phyloP scores from a whole-genome alignment of 2,329 filamentous ascomycete genomes.

The Gaeumannomyces sp. region DNA sequence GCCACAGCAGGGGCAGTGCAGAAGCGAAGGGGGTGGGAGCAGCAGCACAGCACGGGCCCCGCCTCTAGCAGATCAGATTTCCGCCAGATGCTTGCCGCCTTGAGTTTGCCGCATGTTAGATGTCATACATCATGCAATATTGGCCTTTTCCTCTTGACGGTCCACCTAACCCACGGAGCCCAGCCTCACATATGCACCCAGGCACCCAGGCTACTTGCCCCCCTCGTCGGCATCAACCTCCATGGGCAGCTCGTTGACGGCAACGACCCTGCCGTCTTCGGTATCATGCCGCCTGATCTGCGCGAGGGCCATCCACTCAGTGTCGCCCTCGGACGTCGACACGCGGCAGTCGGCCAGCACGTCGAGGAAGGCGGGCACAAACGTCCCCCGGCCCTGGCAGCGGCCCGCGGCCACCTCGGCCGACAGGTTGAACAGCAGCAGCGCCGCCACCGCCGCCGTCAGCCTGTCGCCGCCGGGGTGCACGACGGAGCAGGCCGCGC shows the following conservation, averaged over 20 bases:
- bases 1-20: too few relatives aligned
- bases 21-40: too few relatives aligned
- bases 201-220: too few relatives aligned
- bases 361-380: conserved; percentile 81
- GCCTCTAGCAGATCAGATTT: too few relatives aligned
- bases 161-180: too few relatives aligned
- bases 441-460: conserved; percentile 63
- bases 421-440: conserved; percentile 70
- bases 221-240: too few relatives aligned
- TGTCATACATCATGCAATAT: too few relatives aligned
- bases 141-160: too few relatives aligned
- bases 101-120: too few relatives aligned
- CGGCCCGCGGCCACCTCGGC: conserved; percentile 64
- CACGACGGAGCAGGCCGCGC: conserved; percentile 51
- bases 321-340: conserved; percentile 12
- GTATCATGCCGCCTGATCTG: not conserved
- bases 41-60: too few relatives aligned
- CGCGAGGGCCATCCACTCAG: conserved; percentile 14
- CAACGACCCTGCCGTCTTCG: not conserved
- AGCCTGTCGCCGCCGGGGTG: conserved; percentile 48
- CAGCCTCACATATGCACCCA: too few relatives aligned
- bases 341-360: conserved; percentile 43
- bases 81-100: too few relatives aligned
- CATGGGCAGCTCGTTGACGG: not conserved
- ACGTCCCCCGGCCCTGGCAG: conserved; percentile 76